Conservation (phyloP, 345 rosid genomes). For the Populus davidiana region DNA sequence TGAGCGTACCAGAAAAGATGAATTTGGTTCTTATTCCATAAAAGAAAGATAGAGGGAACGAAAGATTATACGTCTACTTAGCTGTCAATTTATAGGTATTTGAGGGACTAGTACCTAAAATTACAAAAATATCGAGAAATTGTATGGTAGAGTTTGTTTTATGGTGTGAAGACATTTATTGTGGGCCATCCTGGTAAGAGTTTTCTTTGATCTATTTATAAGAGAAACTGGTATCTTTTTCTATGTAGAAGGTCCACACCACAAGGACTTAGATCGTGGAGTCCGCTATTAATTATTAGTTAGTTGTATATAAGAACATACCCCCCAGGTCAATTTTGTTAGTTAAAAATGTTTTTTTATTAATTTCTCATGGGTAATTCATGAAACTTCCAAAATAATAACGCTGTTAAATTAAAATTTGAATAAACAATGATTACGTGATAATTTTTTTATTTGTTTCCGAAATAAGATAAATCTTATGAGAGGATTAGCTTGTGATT, state of each 20-base stretch:
- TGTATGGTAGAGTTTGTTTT: not conserved
- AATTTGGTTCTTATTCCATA: not conserved
- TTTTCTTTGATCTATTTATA: not conserved
- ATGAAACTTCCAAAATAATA: too few species aligned
- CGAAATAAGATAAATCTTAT: too few species aligned
- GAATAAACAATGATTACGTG: too few species aligned
- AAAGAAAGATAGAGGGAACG: not conserved
- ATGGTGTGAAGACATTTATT: not conserved
- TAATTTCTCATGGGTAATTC: too few species aligned
- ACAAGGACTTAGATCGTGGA: not conserved
- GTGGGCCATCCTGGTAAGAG: not conserved
- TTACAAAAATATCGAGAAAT: not conserved
- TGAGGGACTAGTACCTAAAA: slow-evolving; percentile 10
- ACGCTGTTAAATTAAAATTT: too few species aligned
- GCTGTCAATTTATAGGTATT: slow-evolving; percentile 26
- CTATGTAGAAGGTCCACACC: not conserved
- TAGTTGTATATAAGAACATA: too few species aligned
- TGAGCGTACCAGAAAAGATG: slow-evolving; percentile 13
- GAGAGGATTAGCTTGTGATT: too few species aligned
- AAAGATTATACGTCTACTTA: not conserved
- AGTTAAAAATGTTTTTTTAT: too few species aligned
- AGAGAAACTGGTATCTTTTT: too few species aligned
- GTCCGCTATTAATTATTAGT: not conserved
- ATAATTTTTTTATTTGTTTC: too few species aligned
- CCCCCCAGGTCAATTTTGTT: too few species aligned